Evolutionary conservation across 345 rosid genomes (phyloP).

Genomic region (Salix udensis): DNA sequence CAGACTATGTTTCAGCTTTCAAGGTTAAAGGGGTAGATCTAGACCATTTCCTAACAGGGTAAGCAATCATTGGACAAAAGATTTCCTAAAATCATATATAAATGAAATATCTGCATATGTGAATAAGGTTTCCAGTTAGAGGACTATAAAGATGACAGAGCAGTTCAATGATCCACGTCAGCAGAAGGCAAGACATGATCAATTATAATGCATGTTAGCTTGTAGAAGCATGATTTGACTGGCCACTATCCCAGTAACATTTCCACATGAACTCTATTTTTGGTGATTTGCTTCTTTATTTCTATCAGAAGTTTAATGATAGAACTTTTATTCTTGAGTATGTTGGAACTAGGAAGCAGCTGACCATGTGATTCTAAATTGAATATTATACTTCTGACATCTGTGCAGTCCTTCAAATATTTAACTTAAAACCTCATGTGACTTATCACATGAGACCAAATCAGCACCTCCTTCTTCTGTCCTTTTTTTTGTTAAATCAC

Average conservation of each 20-base stretch:
- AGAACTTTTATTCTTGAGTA: constrained; percentile 20
- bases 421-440: constrained; percentile 33
- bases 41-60: neutral
- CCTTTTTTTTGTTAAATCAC: constrained; percentile 4
- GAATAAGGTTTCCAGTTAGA: neutral
- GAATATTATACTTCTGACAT: constrained; percentile 28
- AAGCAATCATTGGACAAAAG: constrained; percentile 1
- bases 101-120: neutral
- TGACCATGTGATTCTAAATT: constrained; percentile 39
- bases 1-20: neutral
- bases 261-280: neutral
- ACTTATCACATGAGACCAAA: constrained; percentile 41
- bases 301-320: neutral
- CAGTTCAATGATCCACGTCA: constrained; percentile 1
- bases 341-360: constrained; percentile 36
- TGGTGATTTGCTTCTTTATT: constrained; percentile 1
- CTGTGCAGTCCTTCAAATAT: constrained; percentile 18
- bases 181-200: constrained; percentile 10
- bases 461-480: constrained; percentile 25
- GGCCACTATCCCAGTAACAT: constrained; percentile 8
- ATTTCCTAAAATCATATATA: neutral
- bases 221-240: constrained; percentile 13
- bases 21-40: constrained; percentile 13
- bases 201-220: constrained; percentile 7
- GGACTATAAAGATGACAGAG: constrained; percentile 2